Evolutionary conservation across 2,329 filamentous ascomycete genomes (phyloP), one percentile per base, ranked within the genome.

Genomic region (Xylariaceae sp.): DNA sequence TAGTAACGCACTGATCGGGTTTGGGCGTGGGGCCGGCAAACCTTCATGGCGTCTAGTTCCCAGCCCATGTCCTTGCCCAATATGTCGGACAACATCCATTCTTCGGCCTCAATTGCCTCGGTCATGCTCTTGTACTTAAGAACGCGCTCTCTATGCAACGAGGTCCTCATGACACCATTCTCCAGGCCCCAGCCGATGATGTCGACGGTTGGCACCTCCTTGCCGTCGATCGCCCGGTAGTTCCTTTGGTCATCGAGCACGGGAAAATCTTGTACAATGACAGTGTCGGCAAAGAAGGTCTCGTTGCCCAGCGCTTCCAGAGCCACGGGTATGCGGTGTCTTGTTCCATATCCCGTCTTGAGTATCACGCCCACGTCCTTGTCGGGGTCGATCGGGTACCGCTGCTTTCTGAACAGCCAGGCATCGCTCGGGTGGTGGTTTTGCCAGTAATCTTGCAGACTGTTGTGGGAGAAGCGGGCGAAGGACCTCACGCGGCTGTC

Each of bases 291-390:
- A n/a, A 60, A 58, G 29, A 60, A 58, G 9, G 52, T 47, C 33
- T 55, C 51, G 33, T 63, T 55, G 28, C 61, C 58, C 27, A 72
- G 56, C 0, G 70, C 68, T 26, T 61, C 55, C 9, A 75, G 51
- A 49, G 69, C 64, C 9, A 63, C 59, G 4, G 60, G 53, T 18
- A 75, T 56, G 11, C 71, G 63, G 31, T 64, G 53, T 29, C 63
- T 62, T 13, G 71, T 74, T 34, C 70, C 71, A 47, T 70, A 75
- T 19, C 71, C 71, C 4, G 70, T 74, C 54, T 75, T 75, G 43
- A 75, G 53, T 31, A 75, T 60, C 41, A 70, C 59, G 19, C 63
- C 67, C 6, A 73, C 60, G 35, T 75, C 70, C 23, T 55, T 54
- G 32, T 54, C 52, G 22, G 67, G 51, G 35, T 70, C 59, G 35